Conservation (phyloP, 768 basidiomycete genomes). For the Podaxis mareebaensis region DNA sequence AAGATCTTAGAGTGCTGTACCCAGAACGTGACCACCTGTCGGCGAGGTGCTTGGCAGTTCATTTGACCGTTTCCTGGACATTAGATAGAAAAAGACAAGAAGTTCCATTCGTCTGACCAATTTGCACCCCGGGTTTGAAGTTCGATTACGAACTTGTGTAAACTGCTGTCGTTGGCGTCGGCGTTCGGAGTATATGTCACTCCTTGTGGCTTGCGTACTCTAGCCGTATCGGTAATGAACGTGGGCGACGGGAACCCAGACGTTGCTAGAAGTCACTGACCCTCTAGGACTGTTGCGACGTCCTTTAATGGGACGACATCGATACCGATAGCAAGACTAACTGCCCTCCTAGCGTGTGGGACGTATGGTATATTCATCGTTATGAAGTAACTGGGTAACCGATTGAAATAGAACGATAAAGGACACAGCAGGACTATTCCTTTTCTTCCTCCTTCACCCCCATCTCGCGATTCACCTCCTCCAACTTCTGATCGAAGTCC, state of each 20-base stretch:
- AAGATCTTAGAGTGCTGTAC: not conserved
- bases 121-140: no score
- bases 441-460: not conserved
- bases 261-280: no score
- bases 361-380: not conserved
- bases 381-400: not conserved
- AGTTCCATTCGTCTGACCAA: no score
- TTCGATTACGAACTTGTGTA: no score
- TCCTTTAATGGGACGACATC: no score
- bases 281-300: no score
- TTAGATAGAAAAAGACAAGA: not conserved
- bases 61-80: not conserved
- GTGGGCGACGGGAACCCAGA: no score
- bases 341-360: not conserved
- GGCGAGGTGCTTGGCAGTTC: not conserved
- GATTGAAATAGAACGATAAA: not conserved
- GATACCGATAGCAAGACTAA: no score
- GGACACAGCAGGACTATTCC: not conserved
- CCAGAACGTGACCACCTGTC: not conserved
- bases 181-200: no score
- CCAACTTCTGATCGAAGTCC: not conserved
- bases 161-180: no score
- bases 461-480: not conserved
- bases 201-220: no score
- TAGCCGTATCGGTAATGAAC: no score